Evolutionary conservation across 2,329 filamentous ascomycete species (phyloP).

Genomic region (Helicocarpus griseus): DNA sequence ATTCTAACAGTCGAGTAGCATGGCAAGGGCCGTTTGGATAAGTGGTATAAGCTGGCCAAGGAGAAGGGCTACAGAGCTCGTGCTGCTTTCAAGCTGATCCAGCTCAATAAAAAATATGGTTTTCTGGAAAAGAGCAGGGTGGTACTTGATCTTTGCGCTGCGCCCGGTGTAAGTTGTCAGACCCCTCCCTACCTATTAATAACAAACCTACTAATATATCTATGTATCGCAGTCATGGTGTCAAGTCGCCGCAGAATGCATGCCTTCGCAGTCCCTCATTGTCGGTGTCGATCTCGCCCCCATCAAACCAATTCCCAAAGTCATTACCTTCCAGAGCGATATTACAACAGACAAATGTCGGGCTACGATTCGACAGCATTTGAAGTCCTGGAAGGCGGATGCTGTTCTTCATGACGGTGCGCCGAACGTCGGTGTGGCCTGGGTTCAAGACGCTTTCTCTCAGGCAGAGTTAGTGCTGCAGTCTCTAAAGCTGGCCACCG

Average conservation of each 20-base stretch:
- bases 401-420: conserved; percentile 94
- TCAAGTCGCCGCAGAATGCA: conserved; percentile 90
- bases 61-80: conserved; percentile 94
- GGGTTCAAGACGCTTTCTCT: conserved; percentile 97
- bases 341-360: conserved; percentile 97
- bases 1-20: conserved; percentile 44
- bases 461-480: conserved; percentile 89
- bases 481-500: conserved; percentile 84
- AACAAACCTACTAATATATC: neutral
- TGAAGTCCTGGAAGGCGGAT: conserved; percentile 95
- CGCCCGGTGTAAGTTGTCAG: conserved; percentile 62
- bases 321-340: conserved; percentile 93
- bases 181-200: neutral
- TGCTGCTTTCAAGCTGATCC: conserved; percentile 95
- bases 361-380: conserved; percentile 73
- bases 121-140: conserved; percentile 97
- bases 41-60: conserved; percentile 98
- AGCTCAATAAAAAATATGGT: conserved; percentile 98
- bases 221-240: conserved; percentile 64
- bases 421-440: conserved; percentile 94
- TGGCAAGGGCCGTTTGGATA: conserved; percentile 95
- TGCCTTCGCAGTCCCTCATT: conserved; percentile 83
- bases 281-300: conserved; percentile 89
- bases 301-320: conserved; percentile 89
- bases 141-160: conserved; percentile 91